Conservation (phyloP, 2,329 filamentous ascomycete species). For the Cladophialophora psammophila region DNA sequence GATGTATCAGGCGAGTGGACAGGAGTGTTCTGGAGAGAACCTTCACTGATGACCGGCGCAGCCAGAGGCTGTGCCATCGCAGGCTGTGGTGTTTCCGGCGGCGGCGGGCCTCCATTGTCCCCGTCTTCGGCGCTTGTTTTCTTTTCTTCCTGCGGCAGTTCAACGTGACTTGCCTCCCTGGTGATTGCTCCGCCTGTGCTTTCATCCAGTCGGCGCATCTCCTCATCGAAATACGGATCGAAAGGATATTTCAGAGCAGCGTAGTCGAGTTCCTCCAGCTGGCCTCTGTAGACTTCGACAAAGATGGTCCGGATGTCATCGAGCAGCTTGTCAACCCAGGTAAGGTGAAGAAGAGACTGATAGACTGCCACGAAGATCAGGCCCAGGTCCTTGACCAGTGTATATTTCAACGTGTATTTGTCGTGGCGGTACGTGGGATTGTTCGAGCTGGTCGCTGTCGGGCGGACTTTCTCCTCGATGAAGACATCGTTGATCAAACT, state of each 20-base stretch:
- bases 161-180: conserved; percentile 55
- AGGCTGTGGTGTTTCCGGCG: conserved; percentile 61
- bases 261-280: conserved; percentile 80
- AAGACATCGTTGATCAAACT: conserved; percentile 95
- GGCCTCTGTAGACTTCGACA: conserved; percentile 84
- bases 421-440: conserved; percentile 86
- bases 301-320: conserved; percentile 95
- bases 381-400: conserved; percentile 87
- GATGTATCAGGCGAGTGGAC: conserved; percentile 76
- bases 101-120: conserved; percentile 58
- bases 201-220: conserved; percentile 78
- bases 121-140: conserved; percentile 55
- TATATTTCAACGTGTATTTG: conserved; percentile 95
- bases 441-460: conserved; percentile 63
- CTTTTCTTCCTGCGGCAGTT: conserved; percentile 55
- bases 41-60: conserved; percentile 49
- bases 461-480: conserved; percentile 85
- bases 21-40: conserved; percentile 73
- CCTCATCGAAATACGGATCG: conserved; percentile 92
- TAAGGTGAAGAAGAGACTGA: conserved; percentile 90
- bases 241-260: conserved; percentile 84
- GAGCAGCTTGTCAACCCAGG: conserved; percentile 95
- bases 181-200: conserved; percentile 49
- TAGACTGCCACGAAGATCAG: conserved; percentile 98
- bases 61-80: conserved; percentile 58